Evolutionary conservation across 116 monocot genomes (phyloP), one percentile per base, ranked within the genome.

Genomic region (Iris pallida): DNA sequence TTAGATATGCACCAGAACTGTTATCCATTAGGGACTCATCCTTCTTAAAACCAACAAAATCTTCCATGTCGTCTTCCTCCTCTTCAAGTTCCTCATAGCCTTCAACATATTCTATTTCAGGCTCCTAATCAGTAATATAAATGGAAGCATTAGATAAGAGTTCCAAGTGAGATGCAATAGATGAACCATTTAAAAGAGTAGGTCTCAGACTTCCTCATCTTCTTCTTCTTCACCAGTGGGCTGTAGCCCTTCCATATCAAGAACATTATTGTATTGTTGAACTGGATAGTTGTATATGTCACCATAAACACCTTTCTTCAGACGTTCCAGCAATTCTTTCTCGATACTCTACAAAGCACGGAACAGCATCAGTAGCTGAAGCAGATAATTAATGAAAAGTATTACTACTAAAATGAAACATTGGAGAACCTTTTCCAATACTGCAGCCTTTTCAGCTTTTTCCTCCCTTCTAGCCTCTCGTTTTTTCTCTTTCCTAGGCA

Each of bases 21-120:
- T 78, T 82, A 65, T 71, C 81, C 13, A 59, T 66, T 5, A 73
- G 53, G 49, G 54, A 57, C 9, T 71, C 82, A 55, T 82, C 72
- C 42, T 75, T 78, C 16, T 20, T 53, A 65, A 86, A 80, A 75
- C 80, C 86, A 67, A 73, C 82, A 76, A 87, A 89, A 67, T 96
- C 92, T 81, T 96, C 96, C 56, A 96, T 89, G 54, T 96, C 96
- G 54, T 96, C 96, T 53, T 82, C 86, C 73, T 87, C 89, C 61
- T 92, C 92, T 79, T 85, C 89, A 74, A 76, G 79, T 56, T 82
- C 86, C 47, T 91, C 85, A 51, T 91, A 78, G 5, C 86, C 95
- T 85, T 92, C 96, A 47, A 96, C 92, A 78, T 87, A 96, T 81
- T 96, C 96, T 52, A 89, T 70, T 73, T 89, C 89, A 68, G 76